Percentiles rank a stretch among this genome's conserved stretches.
phyloP scores from a whole-genome alignment of 2,329 filamentous ascomycete species.

The Stagonosporopsis chrysanthemi region DNA sequence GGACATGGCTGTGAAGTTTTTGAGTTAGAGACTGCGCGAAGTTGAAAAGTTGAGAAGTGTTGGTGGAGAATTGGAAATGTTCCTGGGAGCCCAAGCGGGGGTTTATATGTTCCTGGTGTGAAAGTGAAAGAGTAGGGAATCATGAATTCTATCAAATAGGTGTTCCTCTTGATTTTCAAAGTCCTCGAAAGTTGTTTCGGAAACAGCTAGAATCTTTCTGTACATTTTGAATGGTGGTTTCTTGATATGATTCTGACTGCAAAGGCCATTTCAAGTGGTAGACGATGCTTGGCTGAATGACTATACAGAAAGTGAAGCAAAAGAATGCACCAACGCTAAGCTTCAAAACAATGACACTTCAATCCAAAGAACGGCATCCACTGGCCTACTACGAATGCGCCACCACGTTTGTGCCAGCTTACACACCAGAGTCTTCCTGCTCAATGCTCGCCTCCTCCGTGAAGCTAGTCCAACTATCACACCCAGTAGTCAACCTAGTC shows the following conservation, averaged over 20 bases:
- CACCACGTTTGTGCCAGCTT: not conserved
- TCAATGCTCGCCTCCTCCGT: slow-evolving; percentile 21
- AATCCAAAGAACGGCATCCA: not conserved
- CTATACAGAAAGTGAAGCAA: not conserved
- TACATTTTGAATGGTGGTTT: no score
- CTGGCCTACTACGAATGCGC: not conserved
- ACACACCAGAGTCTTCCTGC: slow-evolving; percentile 42
- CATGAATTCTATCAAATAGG: no score
- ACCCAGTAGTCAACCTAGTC: slow-evolving; percentile 13
- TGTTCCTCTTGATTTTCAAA: no score
- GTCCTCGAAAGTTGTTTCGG: no score
- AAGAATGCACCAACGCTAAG: not conserved
- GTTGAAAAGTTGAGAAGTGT: not conserved
- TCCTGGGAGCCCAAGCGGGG: no score
- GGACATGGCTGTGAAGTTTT: not conserved
- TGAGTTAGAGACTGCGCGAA: not conserved
- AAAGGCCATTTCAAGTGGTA: no score
- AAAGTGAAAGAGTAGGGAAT: no score
- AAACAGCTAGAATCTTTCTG: no score
- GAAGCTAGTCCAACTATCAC: slow-evolving; percentile 26
- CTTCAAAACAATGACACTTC: not conserved
- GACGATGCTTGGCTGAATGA: not conserved
- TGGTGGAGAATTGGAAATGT: no score
- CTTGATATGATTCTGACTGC: no score
- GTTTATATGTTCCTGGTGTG: no score